Evolutionary conservation across 352 stramenopile genomes (phyloP).

Genomic region (Phytopythium kandeliae): DNA sequence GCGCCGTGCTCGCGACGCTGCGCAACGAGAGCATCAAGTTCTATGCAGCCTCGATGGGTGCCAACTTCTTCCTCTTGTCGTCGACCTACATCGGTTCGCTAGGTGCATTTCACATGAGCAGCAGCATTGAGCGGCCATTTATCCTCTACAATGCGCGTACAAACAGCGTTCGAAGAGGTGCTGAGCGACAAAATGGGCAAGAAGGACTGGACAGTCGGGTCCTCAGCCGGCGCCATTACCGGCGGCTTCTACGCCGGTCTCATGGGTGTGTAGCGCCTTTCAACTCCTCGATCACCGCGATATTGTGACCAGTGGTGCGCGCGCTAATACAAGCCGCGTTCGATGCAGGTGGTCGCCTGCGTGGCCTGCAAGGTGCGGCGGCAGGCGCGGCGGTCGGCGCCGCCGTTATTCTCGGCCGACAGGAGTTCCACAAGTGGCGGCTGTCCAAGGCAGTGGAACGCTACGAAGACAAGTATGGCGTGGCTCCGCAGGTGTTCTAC

Average conservation of each 20-base stretch:
- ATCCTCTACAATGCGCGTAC: no score
- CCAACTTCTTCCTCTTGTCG: slow-evolving; percentile 80
- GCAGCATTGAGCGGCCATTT: no score
- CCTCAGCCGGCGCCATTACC: slow-evolving; percentile 49
- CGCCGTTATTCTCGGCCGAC: slow-evolving; percentile 51
- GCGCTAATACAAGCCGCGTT: no score
- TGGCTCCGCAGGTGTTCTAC: slow-evolving; percentile 53
- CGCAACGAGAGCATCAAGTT: slow-evolving; percentile 78
- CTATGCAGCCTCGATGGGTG: slow-evolving; percentile 76
- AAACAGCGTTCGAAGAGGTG: slow-evolving; percentile 66
- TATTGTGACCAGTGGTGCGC: no score
- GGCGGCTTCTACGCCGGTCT: slow-evolving; percentile 69
- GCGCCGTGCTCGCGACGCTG: slow-evolving; percentile 51
- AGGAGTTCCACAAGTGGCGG: slow-evolving; percentile 77
- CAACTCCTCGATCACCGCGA: no score
- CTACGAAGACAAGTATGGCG: slow-evolving; percentile 78
- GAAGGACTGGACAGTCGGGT: slow-evolving; percentile 54
- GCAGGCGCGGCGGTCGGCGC: slow-evolving; percentile 55
- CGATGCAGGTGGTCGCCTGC: slow-evolving; percentile 48
- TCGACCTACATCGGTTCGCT: slow-evolving; percentile 82
- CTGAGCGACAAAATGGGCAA: slow-evolving; percentile 63
- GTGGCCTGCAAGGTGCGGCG: slow-evolving; percentile 58
- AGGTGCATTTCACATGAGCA: no score
- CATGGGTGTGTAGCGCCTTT: slow-evolving; percentile 33
- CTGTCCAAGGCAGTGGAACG: slow-evolving; percentile 65